phyloP scores from a whole-genome alignment of 768 basidiomycete species.

The Leccinum variicolor region DNA sequence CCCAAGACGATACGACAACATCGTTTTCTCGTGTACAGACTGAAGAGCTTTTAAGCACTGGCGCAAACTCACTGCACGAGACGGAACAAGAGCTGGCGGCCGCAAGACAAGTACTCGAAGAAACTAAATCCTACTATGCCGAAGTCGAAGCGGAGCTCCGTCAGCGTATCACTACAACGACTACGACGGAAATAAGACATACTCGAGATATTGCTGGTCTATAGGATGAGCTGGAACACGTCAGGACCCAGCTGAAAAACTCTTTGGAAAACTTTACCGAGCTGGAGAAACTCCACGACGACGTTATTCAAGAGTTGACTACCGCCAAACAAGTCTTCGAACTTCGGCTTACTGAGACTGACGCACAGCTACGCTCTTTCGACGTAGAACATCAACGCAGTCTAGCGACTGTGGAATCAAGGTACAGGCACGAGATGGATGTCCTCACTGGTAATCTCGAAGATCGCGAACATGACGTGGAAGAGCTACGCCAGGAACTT shows the following conservation, averaged over 20 bases:
- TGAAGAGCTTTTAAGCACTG: neutral
- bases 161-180: conserved; percentile 27
- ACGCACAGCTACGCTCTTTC: conserved; percentile 21
- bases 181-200: conserved; percentile 8
- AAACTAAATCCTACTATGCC: conserved; percentile 33
- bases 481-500: conserved; percentile 36
- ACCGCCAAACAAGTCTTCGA: conserved; percentile 30
- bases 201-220: conserved; percentile 19
- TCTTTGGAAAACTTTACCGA: conserved; percentile 23
- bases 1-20: neutral
- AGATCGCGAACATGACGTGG: conserved; percentile 34
- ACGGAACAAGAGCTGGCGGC: conserved; percentile 34
- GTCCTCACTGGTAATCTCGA: conserved; percentile 38
- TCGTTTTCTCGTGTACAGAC: neutral
- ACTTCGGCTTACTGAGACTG: conserved; percentile 23
- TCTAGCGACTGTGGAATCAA: conserved; percentile 31
- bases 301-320: conserved; percentile 23
- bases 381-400: conserved; percentile 24
- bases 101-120: conserved; percentile 32
- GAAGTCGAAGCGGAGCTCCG: conserved; percentile 30
- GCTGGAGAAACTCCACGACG: conserved; percentile 25
- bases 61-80: conserved; percentile 31
- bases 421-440: conserved; percentile 29
- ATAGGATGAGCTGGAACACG: conserved; percentile 23
- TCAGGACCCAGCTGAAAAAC: conserved; percentile 19